Conservation (phyloP, 108 stramenopile species). For the Nitzschia sp. region DNA sequence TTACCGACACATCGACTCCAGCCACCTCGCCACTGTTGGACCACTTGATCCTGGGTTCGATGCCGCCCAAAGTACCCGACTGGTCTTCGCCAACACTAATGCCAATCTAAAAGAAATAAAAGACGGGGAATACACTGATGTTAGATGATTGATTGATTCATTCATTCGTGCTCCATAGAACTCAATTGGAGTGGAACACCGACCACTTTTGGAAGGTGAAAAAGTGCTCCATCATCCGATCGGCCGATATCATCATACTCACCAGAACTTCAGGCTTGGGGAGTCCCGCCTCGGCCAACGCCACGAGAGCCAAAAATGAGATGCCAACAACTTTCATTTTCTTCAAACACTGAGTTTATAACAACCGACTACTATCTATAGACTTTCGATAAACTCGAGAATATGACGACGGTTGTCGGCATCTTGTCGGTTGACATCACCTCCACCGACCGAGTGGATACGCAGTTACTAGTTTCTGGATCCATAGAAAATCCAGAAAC, state of each 20-base stretch:
- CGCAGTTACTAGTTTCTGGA: too few species aligned
- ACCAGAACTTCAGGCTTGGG: conserved; percentile 5
- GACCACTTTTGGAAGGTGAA: too few species aligned
- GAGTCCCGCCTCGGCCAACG: background rate
- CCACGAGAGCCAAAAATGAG: background rate
- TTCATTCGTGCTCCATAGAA: background rate
- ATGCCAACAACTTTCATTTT: background rate
- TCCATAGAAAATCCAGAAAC: too few species aligned
- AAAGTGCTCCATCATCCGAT: too few species aligned
- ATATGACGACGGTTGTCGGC: too few species aligned
- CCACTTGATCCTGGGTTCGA: conserved; percentile 40
- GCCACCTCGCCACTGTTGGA: conserved; percentile 12
- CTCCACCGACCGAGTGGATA: too few species aligned
- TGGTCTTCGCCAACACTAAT: conserved; percentile 26
- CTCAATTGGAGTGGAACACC: background rate
- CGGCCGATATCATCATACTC: background rate
- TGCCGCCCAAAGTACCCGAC: conserved; percentile 27
- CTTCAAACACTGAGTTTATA: too few species aligned
- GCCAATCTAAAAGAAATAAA: conserved; percentile 25
- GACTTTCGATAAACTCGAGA: too few species aligned
- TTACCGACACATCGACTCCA: conserved; percentile 37
- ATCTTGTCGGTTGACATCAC: too few species aligned
- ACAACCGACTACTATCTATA: too few species aligned
- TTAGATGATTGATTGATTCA: background rate
- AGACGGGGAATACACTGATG: background rate